Base-by-base conservation (phyloP, 306 rosid genomes). In the Prunus kanzakura region DNA sequence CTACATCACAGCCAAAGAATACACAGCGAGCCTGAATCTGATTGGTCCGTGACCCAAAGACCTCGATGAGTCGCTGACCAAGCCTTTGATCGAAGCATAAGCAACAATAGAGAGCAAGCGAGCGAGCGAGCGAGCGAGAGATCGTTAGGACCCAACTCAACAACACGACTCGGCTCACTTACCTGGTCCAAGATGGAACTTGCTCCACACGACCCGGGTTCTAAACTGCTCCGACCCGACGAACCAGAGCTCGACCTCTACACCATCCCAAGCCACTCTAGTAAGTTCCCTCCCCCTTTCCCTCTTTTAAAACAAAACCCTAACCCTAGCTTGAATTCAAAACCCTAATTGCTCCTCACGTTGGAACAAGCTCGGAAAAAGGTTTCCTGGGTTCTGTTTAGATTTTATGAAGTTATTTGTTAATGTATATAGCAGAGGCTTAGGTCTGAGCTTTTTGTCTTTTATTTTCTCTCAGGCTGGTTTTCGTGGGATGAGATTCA, bases 401-500 rank as follows among this genome's bases (percentile, higher is more conserved):
- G 45, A 22, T 55, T 41, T 56, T 9, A 18, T 43, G 49, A 29
- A 30, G 41, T 14, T 57, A 41, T n/a, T 73, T 32, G 19, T 45
- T 72, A 47, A 58, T 15, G 67, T 45, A 55, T 55, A 15, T 41
- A 35, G 8, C 41, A 15, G 74, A 23, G 12, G 4, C 3, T 32
- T 23, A n/a, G 18, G 72, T 45, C 23, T 60, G n/a, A 49, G 22
- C 9, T 30, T 23, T 76, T 72, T 22, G n/a, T 66, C 22, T 41
- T 47, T 11, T 22, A 3, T 55, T 72, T 79, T 72, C 51, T 80
- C 30, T 3, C 82, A 95, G 99, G 90, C 79, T 95, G 99, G 99
- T 95, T 95, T 79, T 54, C 78, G 81, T 95, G 99, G 99, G 97
- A 90, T 66, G 96, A 90, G 64, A 92, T 95, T 65, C 97, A 95